A percentile compares a stretch with the other conserved stretches of the same genome.
Conservation (phyloP, 75 land plant genomes). For the Sequoiadendron giganteum region DNA sequence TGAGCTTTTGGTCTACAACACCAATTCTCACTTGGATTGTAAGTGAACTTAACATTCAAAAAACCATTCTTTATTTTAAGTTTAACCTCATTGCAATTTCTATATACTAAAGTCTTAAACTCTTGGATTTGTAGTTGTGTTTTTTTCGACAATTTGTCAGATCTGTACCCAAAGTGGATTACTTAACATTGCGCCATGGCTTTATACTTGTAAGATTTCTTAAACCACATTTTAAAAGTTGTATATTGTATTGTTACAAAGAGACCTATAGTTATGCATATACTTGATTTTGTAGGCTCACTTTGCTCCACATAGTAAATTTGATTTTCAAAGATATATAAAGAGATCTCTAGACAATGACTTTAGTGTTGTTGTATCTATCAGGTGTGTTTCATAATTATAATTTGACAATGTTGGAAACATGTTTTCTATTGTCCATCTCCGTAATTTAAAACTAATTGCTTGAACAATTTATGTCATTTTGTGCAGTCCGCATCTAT, state of each 20-base stretch:
- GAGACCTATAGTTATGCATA: no score
- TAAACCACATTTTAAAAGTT: neutral
- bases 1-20: no score
- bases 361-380: conserved; percentile 64
- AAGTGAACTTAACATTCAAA: no score
- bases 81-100: no score
- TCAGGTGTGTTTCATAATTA: conserved; percentile 31
- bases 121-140: conserved; percentile 50
- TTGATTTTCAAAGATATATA: conserved; percentile 63
- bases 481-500: conserved; percentile 58
- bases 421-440: neutral
- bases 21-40: no score
- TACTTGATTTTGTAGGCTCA: no score
- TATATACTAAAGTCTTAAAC: no score
- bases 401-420: neutral
- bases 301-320: conserved; percentile 7
- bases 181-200: conserved; percentile 77
- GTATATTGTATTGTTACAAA: no score
- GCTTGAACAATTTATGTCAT: neutral
- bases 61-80: no score
- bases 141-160: conserved; percentile 78
- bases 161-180: conserved; percentile 73
- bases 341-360: conserved; percentile 62
- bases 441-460: no score
- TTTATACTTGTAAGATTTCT: conserved; percentile 61